Conservation (phyloP, 192 early-diverging fungal genomes). For the Phycomyces nitens region DNA sequence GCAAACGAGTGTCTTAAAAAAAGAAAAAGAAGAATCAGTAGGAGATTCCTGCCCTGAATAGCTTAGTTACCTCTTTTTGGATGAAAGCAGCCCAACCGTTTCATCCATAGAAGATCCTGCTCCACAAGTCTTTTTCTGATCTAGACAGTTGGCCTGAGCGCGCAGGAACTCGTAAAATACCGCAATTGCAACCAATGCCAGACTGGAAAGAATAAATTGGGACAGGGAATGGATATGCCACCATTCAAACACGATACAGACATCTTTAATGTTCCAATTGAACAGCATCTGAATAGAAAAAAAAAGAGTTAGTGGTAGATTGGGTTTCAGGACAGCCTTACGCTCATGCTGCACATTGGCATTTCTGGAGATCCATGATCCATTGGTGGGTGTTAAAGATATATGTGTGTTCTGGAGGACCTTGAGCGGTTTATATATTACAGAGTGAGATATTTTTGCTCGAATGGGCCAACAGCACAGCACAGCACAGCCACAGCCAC, state of each 20-base stretch:
- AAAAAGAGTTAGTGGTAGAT: no score
- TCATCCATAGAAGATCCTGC: neutral
- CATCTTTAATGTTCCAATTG: conserved; percentile 72
- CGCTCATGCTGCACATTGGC: no score
- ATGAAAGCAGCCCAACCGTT: neutral
- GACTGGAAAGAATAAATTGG: conserved; percentile 57
- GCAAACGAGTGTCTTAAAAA: conserved; percentile 47
- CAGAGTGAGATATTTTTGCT: no score
- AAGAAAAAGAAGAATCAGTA: no score
- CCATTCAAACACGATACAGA: conserved; percentile 73
- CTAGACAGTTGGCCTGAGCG: neutral
- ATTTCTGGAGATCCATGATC: no score
- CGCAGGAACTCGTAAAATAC: conserved; percentile 50
- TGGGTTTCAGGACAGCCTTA: no score
- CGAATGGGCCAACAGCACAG: no score
- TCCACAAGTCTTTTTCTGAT: conserved; percentile 6
- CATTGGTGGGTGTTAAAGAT: no score
- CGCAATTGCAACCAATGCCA: conserved; percentile 47
- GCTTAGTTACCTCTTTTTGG: conserved; percentile 15
- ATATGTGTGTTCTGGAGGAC: no score
- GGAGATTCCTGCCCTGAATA: no score
- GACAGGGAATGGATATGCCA: conserved; percentile 62
- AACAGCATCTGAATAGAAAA: conserved; percentile 58
- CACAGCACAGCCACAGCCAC: no score
- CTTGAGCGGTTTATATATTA: no score